Percentiles rank a stretch among this genome's conserved stretches.
phyloP scores from a whole-genome alignment of 2,329 filamentous ascomycete genomes.

The Diaporthe velutina region DNA sequence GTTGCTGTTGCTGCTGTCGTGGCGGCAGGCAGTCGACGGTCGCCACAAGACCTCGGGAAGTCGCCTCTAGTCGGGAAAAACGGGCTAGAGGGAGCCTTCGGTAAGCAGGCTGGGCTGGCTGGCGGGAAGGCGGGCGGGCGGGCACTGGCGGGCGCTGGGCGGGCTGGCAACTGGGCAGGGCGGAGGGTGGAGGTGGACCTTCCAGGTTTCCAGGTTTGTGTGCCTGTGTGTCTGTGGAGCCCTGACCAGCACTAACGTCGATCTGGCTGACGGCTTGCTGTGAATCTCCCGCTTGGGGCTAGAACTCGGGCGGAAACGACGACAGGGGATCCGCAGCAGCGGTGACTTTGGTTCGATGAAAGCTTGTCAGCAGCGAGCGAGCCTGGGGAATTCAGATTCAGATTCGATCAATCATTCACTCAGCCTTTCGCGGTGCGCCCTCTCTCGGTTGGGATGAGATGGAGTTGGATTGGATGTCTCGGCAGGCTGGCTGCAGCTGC shows the following conservation, averaged over 20 bases:
- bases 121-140: background rate
- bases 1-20: slow-evolving; percentile 26
- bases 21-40: slow-evolving; percentile 27
- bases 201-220: background rate
- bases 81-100: slow-evolving; percentile 13
- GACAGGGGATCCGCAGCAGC: slow-evolving; percentile 20
- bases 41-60: slow-evolving; percentile 29
- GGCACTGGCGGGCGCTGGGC: background rate
- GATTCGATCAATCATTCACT: background rate
- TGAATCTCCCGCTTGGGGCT: slow-evolving; percentile 28
- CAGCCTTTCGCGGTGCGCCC: background rate
- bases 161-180: background rate
- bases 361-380: slow-evolving; percentile 19
- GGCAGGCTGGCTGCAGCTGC: slow-evolving; percentile 12
- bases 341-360: slow-evolving; percentile 9
- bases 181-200: slow-evolving; percentile 12
- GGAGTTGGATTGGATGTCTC: slow-evolving; percentile 22
- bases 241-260: slow-evolving; percentile 25
- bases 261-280: slow-evolving; percentile 26
- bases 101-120: slow-evolving; percentile 18
- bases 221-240: slow-evolving; percentile 7
- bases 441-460: background rate
- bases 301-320: slow-evolving; percentile 25
- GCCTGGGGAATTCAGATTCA: background rate
- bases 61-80: slow-evolving; percentile 19